Evolutionary conservation across 2,329 filamentous ascomycete genomes (phyloP), one percentile per base, ranked within the genome.

Genomic region (Epichloe sibirici): DNA sequence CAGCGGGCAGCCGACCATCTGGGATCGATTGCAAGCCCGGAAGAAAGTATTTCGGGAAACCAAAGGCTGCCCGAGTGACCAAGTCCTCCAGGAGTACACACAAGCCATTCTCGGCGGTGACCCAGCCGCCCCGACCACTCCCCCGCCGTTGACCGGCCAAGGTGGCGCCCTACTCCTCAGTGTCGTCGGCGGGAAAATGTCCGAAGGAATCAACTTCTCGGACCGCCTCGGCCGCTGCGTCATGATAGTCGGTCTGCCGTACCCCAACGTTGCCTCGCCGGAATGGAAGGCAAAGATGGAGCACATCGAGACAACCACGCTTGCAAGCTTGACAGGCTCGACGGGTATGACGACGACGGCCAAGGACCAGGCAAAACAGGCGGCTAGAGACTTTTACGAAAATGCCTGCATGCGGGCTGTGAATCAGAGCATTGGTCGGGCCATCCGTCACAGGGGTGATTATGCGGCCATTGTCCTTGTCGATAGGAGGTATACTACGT

Each of bases 191-290:
- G 93, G 93, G 13, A 95, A 91, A 59, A 85, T 98, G 71, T 95
- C 88, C 53, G 93, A 98, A 69, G 93, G 93, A 58, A 98, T 98
- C 71, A 98, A 98, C 69, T 98, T 98, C 71, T 91, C 88, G 0
- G 90, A 98, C 69, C 76, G 78, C 3, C 81, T 98, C 0, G 93
- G 93, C 1, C 83, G 93, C 28, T 91, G 88, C 51, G 90, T 98
- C 8, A 74, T 95, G 13, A 86, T 97, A n/a, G 81, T 97, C 13
- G 93, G 93, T 0, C 72, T 98, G 4, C 93, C 93, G 0, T 98
- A 94, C 60, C 90, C 93, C 0, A 98, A 97, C 60, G 83, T 90
- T 51, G 81, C 87, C 59, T 89, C 86, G 9, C 83, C 90, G 1
- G 89, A 96, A 62, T 97, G 91, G 91, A 90, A 88, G 66, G 89